phyloP scores from a whole-genome alignment of 2,329 filamentous ascomycete genomes.

The Xylariaceae sp. region DNA sequence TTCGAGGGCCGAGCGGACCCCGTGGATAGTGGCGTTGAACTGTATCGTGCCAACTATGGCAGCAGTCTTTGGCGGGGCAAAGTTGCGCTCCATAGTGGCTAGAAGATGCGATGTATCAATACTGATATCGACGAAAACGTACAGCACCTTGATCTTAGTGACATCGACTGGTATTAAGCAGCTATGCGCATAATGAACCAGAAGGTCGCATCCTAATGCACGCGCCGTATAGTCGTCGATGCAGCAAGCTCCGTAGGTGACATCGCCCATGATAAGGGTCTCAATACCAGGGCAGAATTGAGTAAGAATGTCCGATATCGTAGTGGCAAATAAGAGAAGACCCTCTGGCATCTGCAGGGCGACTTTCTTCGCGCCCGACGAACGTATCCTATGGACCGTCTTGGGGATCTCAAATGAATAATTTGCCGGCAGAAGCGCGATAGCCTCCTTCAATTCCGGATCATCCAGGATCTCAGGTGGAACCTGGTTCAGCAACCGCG shows the following conservation, averaged over 20 bases:
- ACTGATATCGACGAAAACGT: constrained; percentile 96
- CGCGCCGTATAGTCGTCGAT: constrained; percentile 97
- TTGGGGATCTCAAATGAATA: constrained; percentile 99
- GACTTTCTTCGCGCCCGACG: constrained; percentile 70
- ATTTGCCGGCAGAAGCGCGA: constrained; percentile 82
- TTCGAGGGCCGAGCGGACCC: constrained; percentile 70
- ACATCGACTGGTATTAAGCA: constrained; percentile 95
- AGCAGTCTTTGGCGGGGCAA: constrained; percentile 75
- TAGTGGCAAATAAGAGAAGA: constrained; percentile 89
- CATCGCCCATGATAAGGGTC: constrained; percentile 97
- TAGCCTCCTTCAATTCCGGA: constrained; percentile 77
- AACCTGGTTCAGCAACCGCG: constrained; percentile 84
- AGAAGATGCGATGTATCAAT: constrained; percentile 88
- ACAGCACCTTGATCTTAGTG: constrained; percentile 93
- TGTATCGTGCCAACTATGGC: constrained; percentile 96
- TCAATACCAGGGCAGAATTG: constrained; percentile 89
- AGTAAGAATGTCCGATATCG: constrained; percentile 91
- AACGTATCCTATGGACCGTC: constrained; percentile 89
- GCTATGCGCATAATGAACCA: constrained; percentile 96
- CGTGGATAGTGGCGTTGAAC: constrained; percentile 96
- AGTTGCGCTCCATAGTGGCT: constrained; percentile 82
- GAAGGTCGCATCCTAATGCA: constrained; percentile 85
- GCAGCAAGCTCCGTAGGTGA: constrained; percentile 97
- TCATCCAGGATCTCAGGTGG: constrained; percentile 83
- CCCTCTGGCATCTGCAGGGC: constrained; percentile 98